Conservation (phyloP, 192 early-diverging fungal species). For the Physocladia obscura region DNA sequence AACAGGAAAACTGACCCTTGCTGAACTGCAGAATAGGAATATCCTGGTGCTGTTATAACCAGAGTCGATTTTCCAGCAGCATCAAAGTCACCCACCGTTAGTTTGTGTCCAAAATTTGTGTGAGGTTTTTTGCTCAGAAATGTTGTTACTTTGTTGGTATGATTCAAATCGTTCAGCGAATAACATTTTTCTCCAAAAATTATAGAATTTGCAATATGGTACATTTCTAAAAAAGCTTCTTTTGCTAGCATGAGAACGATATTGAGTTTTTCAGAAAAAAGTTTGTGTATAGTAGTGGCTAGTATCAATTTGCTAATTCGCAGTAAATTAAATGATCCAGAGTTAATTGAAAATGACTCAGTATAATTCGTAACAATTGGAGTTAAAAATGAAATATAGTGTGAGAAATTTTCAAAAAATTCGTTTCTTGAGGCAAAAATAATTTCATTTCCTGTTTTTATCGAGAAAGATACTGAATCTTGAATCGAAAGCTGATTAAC, state of each 20-base stretch:
- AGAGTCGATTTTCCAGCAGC: not conserved
- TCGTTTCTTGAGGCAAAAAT: not conserved
- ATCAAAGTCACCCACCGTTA: slow-evolving; percentile 69
- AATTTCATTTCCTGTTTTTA: not conserved
- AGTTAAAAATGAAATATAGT: too few relatives aligned
- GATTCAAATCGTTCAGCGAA: not conserved
- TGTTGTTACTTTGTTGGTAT: not conserved
- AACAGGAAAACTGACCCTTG: slow-evolving; percentile 37
- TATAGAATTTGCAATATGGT: not conserved
- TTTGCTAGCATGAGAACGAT: not conserved
- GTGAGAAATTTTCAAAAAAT: too few relatives aligned
- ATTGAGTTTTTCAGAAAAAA: not conserved
- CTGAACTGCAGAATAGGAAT: slow-evolving; percentile 7
- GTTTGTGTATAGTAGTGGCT: too few relatives aligned
- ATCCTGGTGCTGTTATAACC: slow-evolving; percentile 38
- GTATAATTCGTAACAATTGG: not conserved
- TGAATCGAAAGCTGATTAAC: not conserved
- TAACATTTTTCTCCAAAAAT: not conserved
- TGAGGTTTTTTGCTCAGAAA: slow-evolving; percentile 29
- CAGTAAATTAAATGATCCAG: not conserved
- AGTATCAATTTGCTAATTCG: not conserved
- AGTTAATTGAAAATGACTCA: too few relatives aligned
- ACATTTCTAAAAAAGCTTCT: slow-evolving; percentile 7
- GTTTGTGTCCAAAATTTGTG: slow-evolving; percentile 65
- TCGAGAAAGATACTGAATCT: too few relatives aligned